Evolutionary conservation across 2,329 filamentous ascomycete species (phyloP).

Genomic region (Bipolaris zeicola): DNA sequence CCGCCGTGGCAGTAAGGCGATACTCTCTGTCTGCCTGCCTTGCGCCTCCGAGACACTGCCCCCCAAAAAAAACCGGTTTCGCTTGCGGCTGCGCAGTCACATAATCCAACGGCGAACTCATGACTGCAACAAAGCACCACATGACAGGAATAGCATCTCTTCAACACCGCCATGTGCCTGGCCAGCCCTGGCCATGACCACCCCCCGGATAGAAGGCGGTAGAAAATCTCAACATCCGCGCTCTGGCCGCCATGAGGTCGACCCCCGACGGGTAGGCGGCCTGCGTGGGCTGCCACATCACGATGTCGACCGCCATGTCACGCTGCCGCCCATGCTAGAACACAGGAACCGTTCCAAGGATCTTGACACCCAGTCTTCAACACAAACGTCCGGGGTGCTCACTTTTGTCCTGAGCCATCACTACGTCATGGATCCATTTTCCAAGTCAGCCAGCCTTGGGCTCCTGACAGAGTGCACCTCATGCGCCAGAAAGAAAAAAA

Average conservation of each 20-base stretch:
- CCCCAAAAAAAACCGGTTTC: not conserved
- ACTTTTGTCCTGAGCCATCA: not conserved
- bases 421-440: slow-evolving; percentile 8
- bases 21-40: not conserved
- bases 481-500: slow-evolving; percentile 6
- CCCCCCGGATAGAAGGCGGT: slow-evolving; percentile 13
- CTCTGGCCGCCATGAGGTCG: slow-evolving; percentile 18
- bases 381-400: not conserved
- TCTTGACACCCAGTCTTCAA: not conserved
- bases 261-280: slow-evolving; percentile 7
- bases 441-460: slow-evolving; percentile 3
- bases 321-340: slow-evolving; percentile 1
- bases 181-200: slow-evolving; percentile 2
- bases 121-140: slow-evolving; percentile 13
- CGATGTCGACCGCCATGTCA: slow-evolving; percentile 16
- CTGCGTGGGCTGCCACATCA: slow-evolving; percentile 18
- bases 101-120: not conserved
- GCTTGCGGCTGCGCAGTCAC: slow-evolving; percentile 9
- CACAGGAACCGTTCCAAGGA: not conserved
- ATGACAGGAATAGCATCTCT: slow-evolving; percentile 3
- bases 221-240: slow-evolving; percentile 14
- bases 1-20: not conserved
- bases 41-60: not conserved
- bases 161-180: slow-evolving; percentile 8
- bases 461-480: slow-evolving; percentile 2